Evolutionary conservation across 1,139 yeast species (phyloP), one percentile per base, ranked within the genome.

Genomic region (Blastobotrys serpentis): DNA sequence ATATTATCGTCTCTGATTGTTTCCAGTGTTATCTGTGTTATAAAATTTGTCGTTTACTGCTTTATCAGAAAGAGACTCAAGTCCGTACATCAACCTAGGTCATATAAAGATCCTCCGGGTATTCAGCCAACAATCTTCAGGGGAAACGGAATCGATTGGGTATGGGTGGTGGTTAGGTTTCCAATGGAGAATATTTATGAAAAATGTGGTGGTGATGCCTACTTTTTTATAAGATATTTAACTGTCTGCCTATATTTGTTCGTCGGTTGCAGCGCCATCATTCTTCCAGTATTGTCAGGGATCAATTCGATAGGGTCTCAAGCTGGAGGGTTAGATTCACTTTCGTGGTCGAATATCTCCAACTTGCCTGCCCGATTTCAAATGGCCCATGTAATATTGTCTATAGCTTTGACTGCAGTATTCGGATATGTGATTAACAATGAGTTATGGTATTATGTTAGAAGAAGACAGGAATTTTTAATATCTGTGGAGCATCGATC

Each of bases 151-250:
- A 45, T 61, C 10, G 55, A 50, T 13, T 65, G 69, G 69, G 18
- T 65, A 3, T 37, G 37, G 1, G 48, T 56, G 1, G 45, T 58
- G 1, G 33, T 48, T 32, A 29, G 36, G 0, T 46, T 48, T 2
- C 50, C 61, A 1, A 44, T 58, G 16, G 45, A 46, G 8, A 47
- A 46, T 2, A 46, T 64, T 6, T 51, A 52, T 5, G 41, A 49
- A 0, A 44, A 42, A 2, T 55, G 55, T 5, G 68, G 67, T 1
- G 50, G 64, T 6, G 69, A 66, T 41, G 69, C 66, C 1, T 66
- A 63, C 47, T 66, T 65, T 48, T 63, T 65, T 39, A 52, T 66
- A 13, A 47, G 70, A 7, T 66, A 58, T 44, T 32, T 63, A 14
- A 29, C 52, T 4, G 55, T 66, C 26, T 55, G 60, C 3, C 46